These are phyloP conservation scores for Moniliophthora roreri DNA, from an alignment of 1,284 basidiomycete species.

Conservation along the genomic window DNA sequence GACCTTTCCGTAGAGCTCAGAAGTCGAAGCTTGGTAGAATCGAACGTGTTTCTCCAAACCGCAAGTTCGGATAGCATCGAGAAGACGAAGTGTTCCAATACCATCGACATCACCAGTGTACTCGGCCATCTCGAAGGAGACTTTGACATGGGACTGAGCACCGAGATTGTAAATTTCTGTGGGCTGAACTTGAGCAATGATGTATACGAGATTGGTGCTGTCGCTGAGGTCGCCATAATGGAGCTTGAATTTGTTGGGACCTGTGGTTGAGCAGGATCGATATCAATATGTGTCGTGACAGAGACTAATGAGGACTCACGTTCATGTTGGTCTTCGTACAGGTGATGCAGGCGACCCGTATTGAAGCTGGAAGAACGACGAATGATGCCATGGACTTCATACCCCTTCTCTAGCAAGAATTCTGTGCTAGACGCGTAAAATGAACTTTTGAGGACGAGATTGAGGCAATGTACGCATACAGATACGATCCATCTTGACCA, in stretches of 20 bases:
- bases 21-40: conserved; percentile 94
- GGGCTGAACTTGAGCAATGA: conserved; percentile 88
- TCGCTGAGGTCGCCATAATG: conserved; percentile 93
- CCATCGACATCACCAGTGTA: conserved; percentile 95
- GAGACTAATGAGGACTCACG: conserved; percentile 39
- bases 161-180: conserved; percentile 95
- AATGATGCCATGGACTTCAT: conserved; percentile 91
- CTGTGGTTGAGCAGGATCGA: conserved; percentile 40
- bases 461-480: conserved; percentile 47
- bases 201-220: conserved; percentile 91
- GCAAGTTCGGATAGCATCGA: conserved; percentile 91
- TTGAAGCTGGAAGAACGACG: conserved; percentile 94
- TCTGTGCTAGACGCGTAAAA: conserved; percentile 60
- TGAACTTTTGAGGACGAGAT: conserved; percentile 8
- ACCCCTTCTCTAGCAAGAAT: conserved; percentile 82
- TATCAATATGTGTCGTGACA: conserved; percentile 3
- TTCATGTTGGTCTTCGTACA: conserved; percentile 87
- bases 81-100: conserved; percentile 85
- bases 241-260: conserved; percentile 78
- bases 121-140: conserved; percentile 96
- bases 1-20: conserved; percentile 92
- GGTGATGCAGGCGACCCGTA: conserved; percentile 86
- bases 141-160: conserved; percentile 96
- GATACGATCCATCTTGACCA: conserved; percentile 89
- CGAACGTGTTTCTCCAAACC: conserved; percentile 84